Conservation (phyloP, 345 rosid species). For the Cardamine resedifolia region DNA sequence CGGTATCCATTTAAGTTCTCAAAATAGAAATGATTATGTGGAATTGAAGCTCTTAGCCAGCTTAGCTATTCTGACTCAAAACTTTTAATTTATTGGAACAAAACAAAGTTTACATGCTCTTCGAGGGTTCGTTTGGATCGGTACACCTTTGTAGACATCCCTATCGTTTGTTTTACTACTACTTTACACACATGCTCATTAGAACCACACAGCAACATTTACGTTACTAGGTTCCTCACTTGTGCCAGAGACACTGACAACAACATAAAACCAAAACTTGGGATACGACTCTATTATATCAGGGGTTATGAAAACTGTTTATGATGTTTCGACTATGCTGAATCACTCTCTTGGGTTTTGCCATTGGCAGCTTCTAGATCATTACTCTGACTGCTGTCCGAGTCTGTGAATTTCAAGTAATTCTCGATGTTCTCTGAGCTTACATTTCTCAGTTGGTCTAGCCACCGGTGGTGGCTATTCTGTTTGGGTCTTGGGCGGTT, state of each 20-base stretch:
- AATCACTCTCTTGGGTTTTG: conserved; percentile 28
- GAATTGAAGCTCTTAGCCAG: not conserved
- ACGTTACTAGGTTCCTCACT: conserved; percentile 33
- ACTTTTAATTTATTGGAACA: conserved; percentile 15
- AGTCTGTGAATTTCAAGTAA: conserved; percentile 54
- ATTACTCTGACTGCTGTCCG: conserved; percentile 33
- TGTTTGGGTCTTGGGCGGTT: conserved; percentile 50
- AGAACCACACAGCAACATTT: conserved; percentile 34
- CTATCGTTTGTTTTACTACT: conserved; percentile 20
- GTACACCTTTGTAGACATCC: not conserved
- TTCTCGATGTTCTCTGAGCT: conserved; percentile 69
- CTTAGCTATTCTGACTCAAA: conserved; percentile 17
- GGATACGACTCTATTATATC: conserved; percentile 14
- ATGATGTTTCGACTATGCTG: not conserved
- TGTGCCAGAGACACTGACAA: conserved; percentile 37
- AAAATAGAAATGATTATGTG: not conserved
- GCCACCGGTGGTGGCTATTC: conserved; percentile 52
- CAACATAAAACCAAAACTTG: conserved; percentile 30
- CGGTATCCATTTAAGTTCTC: not conserved
- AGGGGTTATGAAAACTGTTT: conserved; percentile 7
- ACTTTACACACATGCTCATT: conserved; percentile 40
- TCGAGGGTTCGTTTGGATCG: not conserved
- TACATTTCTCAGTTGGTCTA: conserved; percentile 48
- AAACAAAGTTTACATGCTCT: conserved; percentile 17
- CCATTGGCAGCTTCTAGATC: conserved; percentile 51